A percentile compares a stretch with the other conserved stretches of the same genome.
phyloP scores from a whole-genome alignment of 352 stramenopile genomes.

The Phytophthora brassicae region DNA sequence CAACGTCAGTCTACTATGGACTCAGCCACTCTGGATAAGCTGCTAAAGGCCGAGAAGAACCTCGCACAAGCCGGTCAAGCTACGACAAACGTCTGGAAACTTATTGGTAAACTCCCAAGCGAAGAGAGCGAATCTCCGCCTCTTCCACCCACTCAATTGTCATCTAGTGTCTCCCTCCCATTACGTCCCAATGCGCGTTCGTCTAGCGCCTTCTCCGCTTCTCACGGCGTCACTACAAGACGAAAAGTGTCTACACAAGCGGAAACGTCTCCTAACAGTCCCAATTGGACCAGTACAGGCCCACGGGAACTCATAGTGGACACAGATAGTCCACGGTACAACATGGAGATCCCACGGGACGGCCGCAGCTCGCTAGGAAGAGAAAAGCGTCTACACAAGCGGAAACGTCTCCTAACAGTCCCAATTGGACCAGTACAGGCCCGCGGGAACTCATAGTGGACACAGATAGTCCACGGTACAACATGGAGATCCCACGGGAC shows the following conservation, averaged over 20 bases:
- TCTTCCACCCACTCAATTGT: neutral
- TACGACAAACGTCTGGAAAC: constrained; percentile 80
- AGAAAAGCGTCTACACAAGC: too few relatives aligned
- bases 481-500: constrained; percentile 66
- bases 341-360: constrained; percentile 66
- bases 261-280: neutral
- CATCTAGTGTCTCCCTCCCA: constrained; percentile 11
- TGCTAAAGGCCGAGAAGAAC: constrained; percentile 81
- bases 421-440: constrained; percentile 22
- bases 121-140: constrained; percentile 37
- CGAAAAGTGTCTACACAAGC: constrained; percentile 5
- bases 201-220: constrained; percentile 13
- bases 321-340: constrained; percentile 40
- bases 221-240: constrained; percentile 20
- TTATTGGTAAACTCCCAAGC: constrained; percentile 57
- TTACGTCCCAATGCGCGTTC: constrained; percentile 12
- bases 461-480: constrained; percentile 40
- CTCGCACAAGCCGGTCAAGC: constrained; percentile 79
- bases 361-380: constrained; percentile 53
- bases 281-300: constrained; percentile 22
- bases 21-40: constrained; percentile 78
- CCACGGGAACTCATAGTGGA: constrained; percentile 24
- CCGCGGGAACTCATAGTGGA: constrained; percentile 23
- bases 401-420: constrained; percentile 8
- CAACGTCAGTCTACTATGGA: constrained; percentile 81